Conservation (phyloP, 305 asterid genomes). For the Solanum aculeatissimum region DNA sequence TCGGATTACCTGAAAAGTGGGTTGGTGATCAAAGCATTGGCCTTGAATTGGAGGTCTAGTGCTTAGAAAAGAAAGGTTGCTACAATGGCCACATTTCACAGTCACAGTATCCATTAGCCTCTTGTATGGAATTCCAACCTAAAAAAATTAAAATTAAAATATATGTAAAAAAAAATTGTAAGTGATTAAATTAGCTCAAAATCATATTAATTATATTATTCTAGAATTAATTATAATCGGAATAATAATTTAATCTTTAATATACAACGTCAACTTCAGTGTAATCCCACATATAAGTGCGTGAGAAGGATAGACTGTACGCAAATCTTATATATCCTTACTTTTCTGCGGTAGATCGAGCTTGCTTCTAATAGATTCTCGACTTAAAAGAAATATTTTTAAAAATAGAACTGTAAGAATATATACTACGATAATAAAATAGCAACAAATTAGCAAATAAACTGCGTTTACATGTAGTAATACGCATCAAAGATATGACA, state of each 20-base stretch:
- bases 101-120: conserved; percentile 90
- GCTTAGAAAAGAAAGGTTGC: conserved; percentile 80
- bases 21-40: conserved; percentile 57
- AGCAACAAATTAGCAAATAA: too few species aligned
- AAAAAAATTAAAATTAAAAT: background rate
- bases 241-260: background rate
- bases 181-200: background rate
- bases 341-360: background rate
- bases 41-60: conserved; percentile 60
- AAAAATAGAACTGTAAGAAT: background rate
- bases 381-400: too few species aligned
- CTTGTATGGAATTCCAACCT: conserved; percentile 94
- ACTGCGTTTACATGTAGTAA: too few species aligned
- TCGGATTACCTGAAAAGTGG: conserved; percentile 25
- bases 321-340: fast-evolving
- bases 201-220: background rate
- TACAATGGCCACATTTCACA: conserved; percentile 96
- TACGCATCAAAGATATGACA: too few species aligned
- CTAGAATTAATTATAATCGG: background rate
- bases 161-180: background rate
- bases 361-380: background rate
- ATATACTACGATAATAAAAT: background rate
- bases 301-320: background rate
- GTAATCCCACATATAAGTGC: background rate
- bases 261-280: background rate